Evolutionary conservation across 2,329 filamentous ascomycete genomes (phyloP).

Genomic region (Aspergillus texensis): DNA sequence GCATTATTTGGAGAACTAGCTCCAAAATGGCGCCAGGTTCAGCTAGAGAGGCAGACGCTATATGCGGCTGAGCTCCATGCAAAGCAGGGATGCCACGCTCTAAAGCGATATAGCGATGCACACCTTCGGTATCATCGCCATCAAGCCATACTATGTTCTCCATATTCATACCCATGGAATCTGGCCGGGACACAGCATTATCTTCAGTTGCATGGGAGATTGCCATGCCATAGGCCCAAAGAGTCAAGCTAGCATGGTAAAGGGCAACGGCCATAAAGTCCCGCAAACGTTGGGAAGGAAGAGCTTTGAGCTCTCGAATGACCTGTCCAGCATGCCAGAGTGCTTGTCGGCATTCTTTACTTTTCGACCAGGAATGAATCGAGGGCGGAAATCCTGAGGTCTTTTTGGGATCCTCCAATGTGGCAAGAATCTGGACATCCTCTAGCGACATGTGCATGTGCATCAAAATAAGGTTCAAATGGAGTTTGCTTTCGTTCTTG

Average conservation of each 20-base stretch:
- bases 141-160: slow-evolving; percentile 4
- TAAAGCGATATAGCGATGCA: slow-evolving; percentile 14
- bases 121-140: slow-evolving; percentile 6
- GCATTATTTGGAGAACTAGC: slow-evolving; percentile 14
- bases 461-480: slow-evolving; percentile 9
- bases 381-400: not conserved
- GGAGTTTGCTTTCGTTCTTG: slow-evolving; percentile 3
- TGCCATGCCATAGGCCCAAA: not conserved
- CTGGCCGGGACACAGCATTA: not conserved
- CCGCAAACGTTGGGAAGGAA: slow-evolving; percentile 4
- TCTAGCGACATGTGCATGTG: slow-evolving; percentile 17
- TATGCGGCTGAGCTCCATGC: not conserved
- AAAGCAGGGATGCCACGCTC: slow-evolving; percentile 8
- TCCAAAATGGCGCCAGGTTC: slow-evolving; percentile 9
- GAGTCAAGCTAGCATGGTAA: not conserved
- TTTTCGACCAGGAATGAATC: not conserved
- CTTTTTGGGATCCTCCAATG: slow-evolving; percentile 3
- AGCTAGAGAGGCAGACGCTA: not conserved
- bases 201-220: not conserved
- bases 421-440: slow-evolving; percentile 11
- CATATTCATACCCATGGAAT: not conserved
- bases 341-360: slow-evolving; percentile 10
- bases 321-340: slow-evolving; percentile 18
- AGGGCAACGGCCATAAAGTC: slow-evolving; percentile 13
- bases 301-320: slow-evolving; percentile 3